A percentile compares a stretch with the other conserved stretches of the same genome.
These are phyloP conservation scores for Pyracantha coccinea DNA, from an alignment of 331 rosid species.

Conservation along the genomic window DNA sequence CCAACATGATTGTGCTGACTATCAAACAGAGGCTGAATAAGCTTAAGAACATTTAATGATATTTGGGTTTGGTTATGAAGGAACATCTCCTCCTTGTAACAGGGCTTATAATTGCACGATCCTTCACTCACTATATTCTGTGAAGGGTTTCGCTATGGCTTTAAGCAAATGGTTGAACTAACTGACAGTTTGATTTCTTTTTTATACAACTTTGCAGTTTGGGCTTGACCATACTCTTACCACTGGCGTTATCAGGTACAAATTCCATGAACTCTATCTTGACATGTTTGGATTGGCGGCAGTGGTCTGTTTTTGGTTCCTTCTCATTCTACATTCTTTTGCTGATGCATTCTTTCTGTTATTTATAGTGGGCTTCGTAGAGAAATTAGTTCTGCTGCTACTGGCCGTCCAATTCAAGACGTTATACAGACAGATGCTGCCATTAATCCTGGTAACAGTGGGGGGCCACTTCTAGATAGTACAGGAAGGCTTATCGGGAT, in stretches of 20 bases:
- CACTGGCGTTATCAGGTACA: conserved; percentile 90
- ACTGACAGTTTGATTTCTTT: not conserved
- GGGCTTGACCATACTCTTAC: conserved; percentile 99
- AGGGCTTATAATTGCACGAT: too few relatives aligned
- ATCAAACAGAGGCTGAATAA: too few relatives aligned
- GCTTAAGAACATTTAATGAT: too few relatives aligned
- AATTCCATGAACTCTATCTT: not conserved
- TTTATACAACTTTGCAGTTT: conserved; percentile 48
- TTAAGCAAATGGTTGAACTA: not conserved
- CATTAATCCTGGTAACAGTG: conserved; percentile 95
- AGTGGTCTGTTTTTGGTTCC: not conserved
- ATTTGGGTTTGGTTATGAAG: too few relatives aligned
- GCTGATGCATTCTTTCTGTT: conserved; percentile 18
- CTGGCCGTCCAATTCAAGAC: conserved; percentile 98
- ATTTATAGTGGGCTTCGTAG: conserved; percentile 74
- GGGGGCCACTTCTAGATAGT: conserved; percentile 96
- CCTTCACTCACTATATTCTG: not conserved
- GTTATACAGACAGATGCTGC: conserved; percentile 99
- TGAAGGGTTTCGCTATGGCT: not conserved
- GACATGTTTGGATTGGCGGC: not conserved
- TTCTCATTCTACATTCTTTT: not conserved
- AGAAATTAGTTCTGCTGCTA: conserved; percentile 98
- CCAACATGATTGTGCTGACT: not conserved
- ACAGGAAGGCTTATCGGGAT: conserved; percentile 86
- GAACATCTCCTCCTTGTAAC: too few relatives aligned